These are phyloP conservation scores for Solanum boliviense DNA, from an alignment of 257 asterid species.

Conservation along the genomic window DNA sequence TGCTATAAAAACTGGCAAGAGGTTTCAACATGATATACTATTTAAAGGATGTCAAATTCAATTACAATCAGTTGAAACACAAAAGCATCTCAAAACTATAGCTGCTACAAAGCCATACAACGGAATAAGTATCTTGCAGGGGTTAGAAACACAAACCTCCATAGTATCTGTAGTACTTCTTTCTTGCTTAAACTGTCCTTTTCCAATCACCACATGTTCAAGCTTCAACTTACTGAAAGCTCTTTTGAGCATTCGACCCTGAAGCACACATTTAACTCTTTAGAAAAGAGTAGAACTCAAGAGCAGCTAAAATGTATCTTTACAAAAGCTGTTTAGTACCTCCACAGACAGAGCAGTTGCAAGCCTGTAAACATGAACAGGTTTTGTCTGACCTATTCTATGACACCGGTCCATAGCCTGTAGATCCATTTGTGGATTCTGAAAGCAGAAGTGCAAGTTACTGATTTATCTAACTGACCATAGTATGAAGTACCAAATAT, in stretches of 20 bases:
- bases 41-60: not conserved
- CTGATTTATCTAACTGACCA: not conserved
- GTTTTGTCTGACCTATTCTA: constrained; percentile 97
- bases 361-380: constrained; percentile 95
- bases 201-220: constrained; percentile 94
- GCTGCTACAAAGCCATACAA: not conserved
- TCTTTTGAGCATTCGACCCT: constrained; percentile 90
- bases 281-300: not conserved
- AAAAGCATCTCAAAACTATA: not conserved
- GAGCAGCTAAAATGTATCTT: not conserved
- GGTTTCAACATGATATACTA: not conserved
- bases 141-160: not conserved
- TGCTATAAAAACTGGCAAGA: not conserved
- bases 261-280: constrained; percentile 6
- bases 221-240: constrained; percentile 95
- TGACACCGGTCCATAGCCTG: constrained; percentile 99
- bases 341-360: constrained; percentile 94
- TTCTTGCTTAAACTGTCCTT: constrained; percentile 93
- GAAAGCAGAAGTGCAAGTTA: constrained; percentile 13
- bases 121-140: not conserved
- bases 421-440: constrained; percentile 99
- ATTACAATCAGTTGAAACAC: not conserved
- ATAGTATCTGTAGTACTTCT: constrained; percentile 19
- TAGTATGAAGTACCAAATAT: not conserved
- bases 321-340: constrained; percentile 24